Evolutionary conservation across 371 early-diverging fungal species (phyloP).

Genomic region (Mortierella sp.): DNA sequence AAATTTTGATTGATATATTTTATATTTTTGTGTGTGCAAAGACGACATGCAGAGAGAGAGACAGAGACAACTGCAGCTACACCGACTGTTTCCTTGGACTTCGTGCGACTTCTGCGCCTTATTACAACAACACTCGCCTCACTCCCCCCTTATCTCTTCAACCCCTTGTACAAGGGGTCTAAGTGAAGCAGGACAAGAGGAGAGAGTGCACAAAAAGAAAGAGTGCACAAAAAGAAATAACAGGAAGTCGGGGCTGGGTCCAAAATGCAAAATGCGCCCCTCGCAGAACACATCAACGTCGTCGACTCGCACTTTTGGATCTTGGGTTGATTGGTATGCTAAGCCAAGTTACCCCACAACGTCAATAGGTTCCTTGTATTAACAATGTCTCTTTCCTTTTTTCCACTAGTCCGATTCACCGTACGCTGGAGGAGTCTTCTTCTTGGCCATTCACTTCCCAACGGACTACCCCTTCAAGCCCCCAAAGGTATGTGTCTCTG

Average conservation of each 20-base stretch:
- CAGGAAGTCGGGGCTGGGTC: not conserved
- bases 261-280: not conserved
- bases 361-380: not conserved
- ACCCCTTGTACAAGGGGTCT: conserved; percentile 1
- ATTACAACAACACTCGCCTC: not conserved
- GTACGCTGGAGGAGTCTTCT: conserved; percentile 94
- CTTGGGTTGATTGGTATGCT: not conserved
- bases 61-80: too few relatives aligned
- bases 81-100: too few relatives aligned
- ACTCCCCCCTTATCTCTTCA: not conserved
- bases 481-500: conserved; percentile 77
- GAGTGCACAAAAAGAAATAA: not conserved
- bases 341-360: not conserved
- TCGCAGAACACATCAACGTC: not conserved
- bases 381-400: not conserved
- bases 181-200: not conserved
- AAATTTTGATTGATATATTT: not conserved
- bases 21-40: not conserved
- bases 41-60: too few relatives aligned
- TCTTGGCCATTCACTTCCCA: conserved; percentile 98
- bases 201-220: not conserved
- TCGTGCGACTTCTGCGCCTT: not conserved
- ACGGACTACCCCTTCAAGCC: conserved; percentile 99
- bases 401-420: conserved; percentile 63
- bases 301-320: not conserved